These are phyloP conservation scores for Fomitiporia mediterranea DNA, from an alignment of 1,284 basidiomycete genomes.

Conservation along the genomic window DNA sequence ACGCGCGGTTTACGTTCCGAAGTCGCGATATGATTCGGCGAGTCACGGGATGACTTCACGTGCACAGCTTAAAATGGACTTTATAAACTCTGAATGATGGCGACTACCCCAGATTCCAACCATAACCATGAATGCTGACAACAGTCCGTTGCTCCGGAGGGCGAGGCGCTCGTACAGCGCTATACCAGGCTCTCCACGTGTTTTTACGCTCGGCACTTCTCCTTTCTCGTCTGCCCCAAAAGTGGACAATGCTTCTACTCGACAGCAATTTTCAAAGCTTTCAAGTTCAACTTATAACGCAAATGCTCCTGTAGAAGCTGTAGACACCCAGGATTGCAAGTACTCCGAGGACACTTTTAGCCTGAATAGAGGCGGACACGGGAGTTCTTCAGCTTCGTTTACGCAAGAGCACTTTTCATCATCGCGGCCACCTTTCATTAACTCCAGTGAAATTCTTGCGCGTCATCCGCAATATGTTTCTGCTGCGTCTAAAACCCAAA, in stretches of 20 bases:
- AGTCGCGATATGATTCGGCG: too few species aligned
- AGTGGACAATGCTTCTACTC: not conserved
- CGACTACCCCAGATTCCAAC: not conserved
- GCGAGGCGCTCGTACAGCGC: not conserved
- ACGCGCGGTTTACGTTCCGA: too few species aligned
- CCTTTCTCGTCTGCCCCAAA: not conserved
- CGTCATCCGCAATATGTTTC: too few species aligned
- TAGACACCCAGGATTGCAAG: not conserved
- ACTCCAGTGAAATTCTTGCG: too few species aligned
- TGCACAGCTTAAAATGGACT: too few species aligned
- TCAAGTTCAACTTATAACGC: not conserved
- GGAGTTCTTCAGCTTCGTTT: not conserved
- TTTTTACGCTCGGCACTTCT: not conserved
- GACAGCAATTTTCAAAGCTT: slow-evolving; percentile 11
- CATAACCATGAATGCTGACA: not conserved
- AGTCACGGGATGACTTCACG: too few species aligned
- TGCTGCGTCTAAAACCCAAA: not conserved
- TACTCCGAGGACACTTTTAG: not conserved
- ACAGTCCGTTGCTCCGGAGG: not conserved
- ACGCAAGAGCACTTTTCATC: too few species aligned
- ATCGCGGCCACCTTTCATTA: too few species aligned
- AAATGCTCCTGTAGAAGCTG: not conserved
- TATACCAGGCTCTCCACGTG: not conserved
- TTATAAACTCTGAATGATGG: too few species aligned
- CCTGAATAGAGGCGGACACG: not conserved